Evolutionary conservation across 305 asterid genomes (phyloP).

Genomic region (Fraxinus latifolia): DNA sequence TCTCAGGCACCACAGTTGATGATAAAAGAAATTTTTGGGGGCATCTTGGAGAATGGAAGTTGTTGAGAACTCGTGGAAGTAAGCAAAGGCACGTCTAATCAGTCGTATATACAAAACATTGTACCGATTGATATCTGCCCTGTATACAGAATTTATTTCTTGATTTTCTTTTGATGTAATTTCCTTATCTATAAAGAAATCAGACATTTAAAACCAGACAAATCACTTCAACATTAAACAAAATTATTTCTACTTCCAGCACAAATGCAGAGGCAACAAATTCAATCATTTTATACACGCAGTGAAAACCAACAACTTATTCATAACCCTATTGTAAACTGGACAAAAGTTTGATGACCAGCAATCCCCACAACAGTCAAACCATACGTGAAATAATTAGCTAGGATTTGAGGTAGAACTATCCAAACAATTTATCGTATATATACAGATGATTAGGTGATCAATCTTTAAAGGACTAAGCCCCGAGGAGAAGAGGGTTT

Average conservation of each 20-base stretch:
- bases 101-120: not conserved
- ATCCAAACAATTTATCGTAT: slow-evolving; percentile 17
- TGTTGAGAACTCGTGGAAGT: not conserved
- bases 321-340: not conserved
- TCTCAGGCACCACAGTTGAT: not conserved
- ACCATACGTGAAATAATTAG: not conserved
- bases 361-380: not conserved
- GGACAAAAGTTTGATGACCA: not conserved
- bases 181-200: not conserved
- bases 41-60: not conserved
- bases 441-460: slow-evolving; percentile 15
- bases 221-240: not conserved
- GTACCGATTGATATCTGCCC: not conserved
- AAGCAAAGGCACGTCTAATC: not conserved
- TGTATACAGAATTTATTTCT: not conserved
- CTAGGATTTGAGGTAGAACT: not conserved
- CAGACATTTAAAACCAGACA: not conserved
- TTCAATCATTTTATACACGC: not conserved
- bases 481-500: slow-evolving; percentile 53
- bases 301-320: not conserved
- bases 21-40: not conserved
- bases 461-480: slow-evolving; percentile 41
- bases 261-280: not conserved
- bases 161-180: not conserved
- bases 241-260: not conserved